Conservation (phyloP, 2,329 filamentous ascomycete genomes). For the Didymella sp. region DNA sequence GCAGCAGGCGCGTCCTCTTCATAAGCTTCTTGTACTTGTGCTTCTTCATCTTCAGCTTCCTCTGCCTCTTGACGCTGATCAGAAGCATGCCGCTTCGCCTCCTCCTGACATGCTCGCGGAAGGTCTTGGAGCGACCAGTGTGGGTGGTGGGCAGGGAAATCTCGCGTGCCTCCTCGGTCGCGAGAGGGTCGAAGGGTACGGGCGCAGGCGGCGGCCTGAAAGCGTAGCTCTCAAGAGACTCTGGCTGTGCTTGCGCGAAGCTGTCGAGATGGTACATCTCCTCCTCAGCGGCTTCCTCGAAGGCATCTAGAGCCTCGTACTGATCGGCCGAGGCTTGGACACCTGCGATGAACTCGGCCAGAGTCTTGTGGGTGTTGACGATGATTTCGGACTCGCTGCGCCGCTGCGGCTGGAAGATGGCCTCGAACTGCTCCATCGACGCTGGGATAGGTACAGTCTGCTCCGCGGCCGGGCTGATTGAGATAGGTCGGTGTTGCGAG, state of each 20-base stretch:
- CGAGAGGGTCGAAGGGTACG: slow-evolving; percentile 59
- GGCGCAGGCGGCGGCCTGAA: slow-evolving; percentile 88
- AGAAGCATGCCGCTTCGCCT: slow-evolving; percentile 68
- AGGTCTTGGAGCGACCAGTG: slow-evolving; percentile 33
- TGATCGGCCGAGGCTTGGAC: slow-evolving; percentile 12
- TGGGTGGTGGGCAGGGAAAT: slow-evolving; percentile 20
- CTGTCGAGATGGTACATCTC: slow-evolving; percentile 47
- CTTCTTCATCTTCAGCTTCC: slow-evolving; percentile 99
- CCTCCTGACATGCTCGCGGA: slow-evolving; percentile 32
- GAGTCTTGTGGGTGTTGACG: slow-evolving; percentile 39
- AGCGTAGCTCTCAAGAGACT: slow-evolving; percentile 51
- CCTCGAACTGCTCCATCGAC: slow-evolving; percentile 77
- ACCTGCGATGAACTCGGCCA: slow-evolving; percentile 51
- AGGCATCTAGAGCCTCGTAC: slow-evolving; percentile 17
- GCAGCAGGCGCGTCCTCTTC: slow-evolving; percentile 86
- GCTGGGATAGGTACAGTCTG: slow-evolving; percentile 68
- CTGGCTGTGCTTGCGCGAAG: slow-evolving; percentile 31
- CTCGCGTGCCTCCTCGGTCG: slow-evolving; percentile 26
- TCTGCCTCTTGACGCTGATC: slow-evolving; percentile 89
- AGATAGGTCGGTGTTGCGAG: slow-evolving; percentile 93
- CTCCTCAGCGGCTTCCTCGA: slow-evolving; percentile 30
- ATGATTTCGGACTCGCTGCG: slow-evolving; percentile 16
- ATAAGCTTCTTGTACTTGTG: slow-evolving; percentile 99
- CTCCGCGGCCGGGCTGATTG: slow-evolving; percentile 63
- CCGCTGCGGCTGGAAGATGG: slow-evolving; percentile 71